Conservation (phyloP, 2,329 filamentous ascomycete species). For the Trematosphaeria pertusa region DNA sequence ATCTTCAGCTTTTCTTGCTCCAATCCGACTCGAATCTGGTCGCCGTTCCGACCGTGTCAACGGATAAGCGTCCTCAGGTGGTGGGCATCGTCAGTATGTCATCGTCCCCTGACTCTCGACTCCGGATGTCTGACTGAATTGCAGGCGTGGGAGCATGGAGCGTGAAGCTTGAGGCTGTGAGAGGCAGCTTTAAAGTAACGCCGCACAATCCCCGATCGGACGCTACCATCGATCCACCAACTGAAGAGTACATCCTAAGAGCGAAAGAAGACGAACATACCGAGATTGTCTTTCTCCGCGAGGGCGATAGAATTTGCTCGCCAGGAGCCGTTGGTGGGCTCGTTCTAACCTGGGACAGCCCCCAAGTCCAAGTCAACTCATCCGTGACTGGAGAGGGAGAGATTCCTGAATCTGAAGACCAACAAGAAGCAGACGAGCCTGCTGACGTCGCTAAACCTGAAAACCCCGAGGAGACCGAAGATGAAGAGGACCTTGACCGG, state of each 20-base stretch:
- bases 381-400: conserved; percentile 28
- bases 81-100: conserved; percentile 18
- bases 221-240: conserved; percentile 6
- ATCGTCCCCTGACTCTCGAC: too few species aligned
- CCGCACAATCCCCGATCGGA: conserved; percentile 14
- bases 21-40: too few species aligned
- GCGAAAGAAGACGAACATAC: conserved; percentile 14
- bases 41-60: too few species aligned
- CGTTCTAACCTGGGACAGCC: conserved; percentile 22
- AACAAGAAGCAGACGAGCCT: conserved; percentile 1
- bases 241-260: conserved; percentile 29
- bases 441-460: conserved; percentile 13
- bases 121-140: too few species aligned
- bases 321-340: conserved; percentile 14
- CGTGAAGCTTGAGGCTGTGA: conserved; percentile 35
- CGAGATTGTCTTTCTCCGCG: conserved; percentile 39
- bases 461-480: conserved; percentile 34
- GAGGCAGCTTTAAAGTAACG: conserved; percentile 22
- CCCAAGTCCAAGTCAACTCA: conserved; percentile 41
- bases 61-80: too few species aligned
- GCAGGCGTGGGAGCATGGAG: conserved; percentile 27
- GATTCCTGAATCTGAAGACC: conserved; percentile 6
- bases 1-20: too few species aligned
- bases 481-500: conserved; percentile 25
- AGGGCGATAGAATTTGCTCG: conserved; percentile 32